These are phyloP conservation scores for Chrysanthemum makinoi DNA, from an alignment of 129 eudicot species.

Conservation along the genomic window DNA sequence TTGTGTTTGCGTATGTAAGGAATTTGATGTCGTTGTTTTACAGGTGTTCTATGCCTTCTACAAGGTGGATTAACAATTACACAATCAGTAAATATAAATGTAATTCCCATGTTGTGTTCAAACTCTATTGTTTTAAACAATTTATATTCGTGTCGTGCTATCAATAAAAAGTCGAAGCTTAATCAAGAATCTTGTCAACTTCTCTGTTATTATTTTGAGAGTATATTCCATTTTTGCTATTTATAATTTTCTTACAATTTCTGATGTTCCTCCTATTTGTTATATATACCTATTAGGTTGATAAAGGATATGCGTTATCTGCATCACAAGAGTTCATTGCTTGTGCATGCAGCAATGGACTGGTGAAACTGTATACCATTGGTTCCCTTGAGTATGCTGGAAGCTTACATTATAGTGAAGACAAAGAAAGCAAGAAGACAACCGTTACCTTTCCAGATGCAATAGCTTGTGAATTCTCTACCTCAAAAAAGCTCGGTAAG, in stretches of 20 bases:
- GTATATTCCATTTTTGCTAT: background rate
- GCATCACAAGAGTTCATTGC: conserved; percentile 59
- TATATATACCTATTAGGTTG: conserved; percentile 48
- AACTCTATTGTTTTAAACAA: conserved; percentile 10
- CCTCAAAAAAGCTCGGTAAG: conserved; percentile 56
- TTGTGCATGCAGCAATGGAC: conserved; percentile 75
- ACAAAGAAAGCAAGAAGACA: conserved; percentile 33
- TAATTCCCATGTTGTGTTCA: conserved; percentile 17
- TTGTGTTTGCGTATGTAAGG: conserved; percentile 12
- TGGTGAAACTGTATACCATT: conserved; percentile 45
- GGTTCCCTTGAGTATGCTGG: conserved; percentile 56
- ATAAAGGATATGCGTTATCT: conserved; percentile 60
- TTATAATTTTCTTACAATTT: conserved; percentile 3
- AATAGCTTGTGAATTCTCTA: conserved; percentile 70
- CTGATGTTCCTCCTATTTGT: conserved; percentile 4
- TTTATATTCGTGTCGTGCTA: background rate
- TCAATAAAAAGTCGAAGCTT: background rate
- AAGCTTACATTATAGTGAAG: conserved; percentile 41
- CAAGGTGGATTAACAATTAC: conserved; percentile 41
- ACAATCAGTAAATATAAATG: conserved; percentile 63
- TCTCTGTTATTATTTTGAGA: background rate
- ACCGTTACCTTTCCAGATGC: conserved; percentile 54
- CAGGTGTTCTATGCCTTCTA: conserved; percentile 58
- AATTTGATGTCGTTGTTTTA: conserved; percentile 15
- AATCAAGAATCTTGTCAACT: conserved; percentile 9